Evolutionary conservation across 2,329 filamentous ascomycete genomes (phyloP), one percentile per base, ranked within the genome.

Genomic region (Fusarium algeriense): DNA sequence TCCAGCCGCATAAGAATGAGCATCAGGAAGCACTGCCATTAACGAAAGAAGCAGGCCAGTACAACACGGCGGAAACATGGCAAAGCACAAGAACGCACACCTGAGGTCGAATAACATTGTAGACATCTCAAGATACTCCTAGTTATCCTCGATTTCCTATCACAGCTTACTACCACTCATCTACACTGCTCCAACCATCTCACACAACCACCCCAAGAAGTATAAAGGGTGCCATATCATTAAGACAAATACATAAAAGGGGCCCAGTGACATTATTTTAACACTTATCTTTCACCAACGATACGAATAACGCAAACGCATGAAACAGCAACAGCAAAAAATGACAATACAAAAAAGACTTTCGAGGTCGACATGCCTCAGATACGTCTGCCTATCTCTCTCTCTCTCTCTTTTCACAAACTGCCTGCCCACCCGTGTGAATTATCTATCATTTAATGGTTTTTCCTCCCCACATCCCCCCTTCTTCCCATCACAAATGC

Each of bases 191-290:
- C 32, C 8, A 14, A 7, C 44, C n/a, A 46, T 9, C 11, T 35
- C 49, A 37, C 34, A 41, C 34, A 44, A 38, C 15, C 28, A 52
- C 20, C 53, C 50, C 34, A 13, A 46, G 61, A 71, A 75, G 41
- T 45, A 37, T 60, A 67, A 71, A 67, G 54, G 60, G 35, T 56
- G 64, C 55, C 73, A 64, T 75, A 55, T 58, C 69, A 75, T 75
- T 74, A 75, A 62, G 52, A 75, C 64, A 30, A 40, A 45, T 54
- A 66, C 34, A 62, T 56, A 53, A 67, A 66, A 10, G 23, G 20
- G 14, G 32, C 20, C 30, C 17, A 43, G 14, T n/a, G 26, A 37
- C 50, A 57, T 26, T 50, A 41, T 44, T 45, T 40, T 14, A 28
- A 55, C 20, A 30, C 23, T 41, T 23, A 19, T 41, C 37, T 48